Conservation (phyloP, 2,329 filamentous ascomycete genomes). For the Paraconiothyrium sp. region DNA sequence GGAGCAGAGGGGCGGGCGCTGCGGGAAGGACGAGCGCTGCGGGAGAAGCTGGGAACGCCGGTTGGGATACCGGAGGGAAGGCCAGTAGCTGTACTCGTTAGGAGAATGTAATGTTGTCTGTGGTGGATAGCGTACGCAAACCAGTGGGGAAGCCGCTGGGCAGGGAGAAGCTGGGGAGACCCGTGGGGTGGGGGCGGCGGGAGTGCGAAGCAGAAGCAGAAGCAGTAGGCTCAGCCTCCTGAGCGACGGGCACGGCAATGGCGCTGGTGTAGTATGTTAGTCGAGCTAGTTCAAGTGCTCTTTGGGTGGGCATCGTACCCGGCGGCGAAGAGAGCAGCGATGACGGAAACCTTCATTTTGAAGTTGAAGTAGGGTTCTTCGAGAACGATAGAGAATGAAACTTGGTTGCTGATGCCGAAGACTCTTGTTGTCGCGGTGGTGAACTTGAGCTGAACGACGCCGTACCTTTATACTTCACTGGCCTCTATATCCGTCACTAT, state of each 20-base stretch:
- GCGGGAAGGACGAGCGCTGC: constrained; percentile 1
- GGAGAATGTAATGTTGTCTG: not conserved
- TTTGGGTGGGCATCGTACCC: constrained; percentile 7
- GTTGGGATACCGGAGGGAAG: not conserved
- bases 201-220: not conserved
- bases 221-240: constrained; percentile 2
- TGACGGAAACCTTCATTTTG: constrained; percentile 21
- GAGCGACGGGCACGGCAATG: constrained; percentile 19
- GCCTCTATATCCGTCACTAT: not conserved
- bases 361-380: not conserved
- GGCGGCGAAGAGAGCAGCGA: constrained; percentile 18
- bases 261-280: constrained; percentile 17
- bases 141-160: constrained; percentile 8
- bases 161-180: not conserved
- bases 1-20: not conserved
- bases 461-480: constrained; percentile 3
- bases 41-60: not conserved
- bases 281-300: not conserved
- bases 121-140: not conserved
- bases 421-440: not conserved
- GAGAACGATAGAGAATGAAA: not conserved
- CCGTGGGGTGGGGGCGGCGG: not conserved
- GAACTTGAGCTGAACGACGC: not conserved
- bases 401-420: not conserved
- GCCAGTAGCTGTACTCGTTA: constrained; percentile 4